phyloP scores from a whole-genome alignment of 2,329 filamentous ascomycete species.

The Penicillium sclerotigenum region DNA sequence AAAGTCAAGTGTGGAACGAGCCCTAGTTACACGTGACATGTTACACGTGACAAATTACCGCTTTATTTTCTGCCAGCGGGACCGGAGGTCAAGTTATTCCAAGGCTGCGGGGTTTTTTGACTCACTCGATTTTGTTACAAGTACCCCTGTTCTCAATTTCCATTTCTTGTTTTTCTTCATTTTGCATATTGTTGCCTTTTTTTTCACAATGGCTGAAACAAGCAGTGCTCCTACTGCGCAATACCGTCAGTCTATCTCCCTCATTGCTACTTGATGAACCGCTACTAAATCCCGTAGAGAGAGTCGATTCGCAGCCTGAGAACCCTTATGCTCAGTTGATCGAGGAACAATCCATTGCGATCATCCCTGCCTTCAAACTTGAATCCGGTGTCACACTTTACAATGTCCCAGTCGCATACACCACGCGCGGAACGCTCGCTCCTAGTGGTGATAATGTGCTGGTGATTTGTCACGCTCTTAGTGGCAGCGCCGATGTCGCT shows the following conservation, averaged over 20 bases:
- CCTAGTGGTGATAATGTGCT: conserved; percentile 59
- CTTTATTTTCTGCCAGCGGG: conserved; percentile 5
- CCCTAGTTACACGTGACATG: background rate
- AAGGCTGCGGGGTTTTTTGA: conserved; percentile 8
- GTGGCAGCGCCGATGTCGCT: conserved; percentile 54
- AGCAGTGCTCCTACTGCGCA: conserved; percentile 16
- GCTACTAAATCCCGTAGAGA: conserved; percentile 57
- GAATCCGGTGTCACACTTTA: conserved; percentile 82
- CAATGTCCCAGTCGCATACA: conserved; percentile 69
- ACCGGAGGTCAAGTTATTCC: background rate
- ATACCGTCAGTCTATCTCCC: conserved; percentile 40
- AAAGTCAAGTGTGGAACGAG: conserved; percentile 3
- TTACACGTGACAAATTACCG: background rate
- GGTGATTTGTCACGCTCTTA: conserved; percentile 58
- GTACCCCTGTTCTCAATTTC: background rate
- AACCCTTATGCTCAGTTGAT: conserved; percentile 88
- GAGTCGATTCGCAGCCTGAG: conserved; percentile 66
- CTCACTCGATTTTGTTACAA: background rate
- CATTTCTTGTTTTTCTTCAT: conserved; percentile 1
- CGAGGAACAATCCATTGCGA: conserved; percentile 79
- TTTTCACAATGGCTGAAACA: conserved; percentile 27
- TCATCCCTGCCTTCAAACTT: conserved; percentile 84
- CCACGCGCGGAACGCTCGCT: conserved; percentile 58
- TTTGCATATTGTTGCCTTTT: conserved; percentile 2
- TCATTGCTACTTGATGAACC: conserved; percentile 22